phyloP scores from a whole-genome alignment of 2,329 filamentous ascomycete genomes.

The Colletotrichum sp. region DNA sequence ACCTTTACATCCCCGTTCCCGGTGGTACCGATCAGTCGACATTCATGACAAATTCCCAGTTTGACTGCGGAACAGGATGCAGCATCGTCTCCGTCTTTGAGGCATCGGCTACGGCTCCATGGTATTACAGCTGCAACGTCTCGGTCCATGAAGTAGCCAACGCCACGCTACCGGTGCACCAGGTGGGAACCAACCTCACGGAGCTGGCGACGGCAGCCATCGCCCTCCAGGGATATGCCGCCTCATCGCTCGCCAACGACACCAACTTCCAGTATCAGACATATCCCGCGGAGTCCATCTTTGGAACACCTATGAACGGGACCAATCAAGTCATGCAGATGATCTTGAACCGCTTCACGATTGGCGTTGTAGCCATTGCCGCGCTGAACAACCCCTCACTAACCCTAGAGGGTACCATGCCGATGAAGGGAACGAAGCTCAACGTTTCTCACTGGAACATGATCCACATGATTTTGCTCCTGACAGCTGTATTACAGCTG shows the following conservation, averaged over 20 bases:
- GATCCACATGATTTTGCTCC: constrained; percentile 34
- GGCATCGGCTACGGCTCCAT: constrained; percentile 35
- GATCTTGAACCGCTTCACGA: constrained; percentile 37
- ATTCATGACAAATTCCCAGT: constrained; percentile 35
- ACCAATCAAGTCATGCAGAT: constrained; percentile 35
- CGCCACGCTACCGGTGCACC: constrained; percentile 38
- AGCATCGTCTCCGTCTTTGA: constrained; percentile 41
- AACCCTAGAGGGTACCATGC: constrained; percentile 29
- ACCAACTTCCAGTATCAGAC: constrained; percentile 37
- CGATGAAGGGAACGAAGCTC: constrained; percentile 33
- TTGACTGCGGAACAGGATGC: constrained; percentile 29
- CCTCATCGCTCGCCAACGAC: constrained; percentile 24
- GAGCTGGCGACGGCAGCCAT: constrained; percentile 39
- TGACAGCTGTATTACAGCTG: constrained; percentile 35
- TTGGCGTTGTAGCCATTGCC: constrained; percentile 37
- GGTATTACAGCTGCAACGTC: constrained; percentile 47
- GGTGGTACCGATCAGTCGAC: constrained; percentile 38
- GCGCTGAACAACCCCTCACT: constrained; percentile 33
- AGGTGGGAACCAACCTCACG: constrained; percentile 37
- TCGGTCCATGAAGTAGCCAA: constrained; percentile 35
- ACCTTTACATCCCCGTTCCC: constrained; percentile 23
- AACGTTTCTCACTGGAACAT: constrained; percentile 35
- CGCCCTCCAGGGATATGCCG: constrained; percentile 43
- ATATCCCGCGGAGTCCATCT: constrained; percentile 45
- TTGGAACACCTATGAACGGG: constrained; percentile 38